These are phyloP conservation scores for Leishmania guyanensis DNA, from an alignment of 208 protist species.

Conservation along the genomic window DNA sequence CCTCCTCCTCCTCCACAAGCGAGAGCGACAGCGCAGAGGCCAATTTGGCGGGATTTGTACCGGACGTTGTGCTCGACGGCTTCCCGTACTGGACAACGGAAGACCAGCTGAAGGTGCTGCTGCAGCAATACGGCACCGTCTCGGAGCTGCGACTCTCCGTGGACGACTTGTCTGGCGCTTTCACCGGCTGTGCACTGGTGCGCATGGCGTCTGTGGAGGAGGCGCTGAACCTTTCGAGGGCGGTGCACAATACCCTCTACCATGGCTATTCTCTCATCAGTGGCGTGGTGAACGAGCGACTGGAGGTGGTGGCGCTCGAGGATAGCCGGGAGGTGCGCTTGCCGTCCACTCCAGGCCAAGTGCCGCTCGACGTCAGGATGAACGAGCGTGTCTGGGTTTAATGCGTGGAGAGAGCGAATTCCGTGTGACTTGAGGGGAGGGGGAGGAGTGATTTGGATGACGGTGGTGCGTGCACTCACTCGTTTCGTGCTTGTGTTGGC, in stretches of 20 bases:
- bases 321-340: slow-evolving; percentile 49
- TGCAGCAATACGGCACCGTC: slow-evolving; percentile 70
- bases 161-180: slow-evolving; percentile 77
- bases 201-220: slow-evolving; percentile 74
- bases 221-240: slow-evolving; percentile 59
- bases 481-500: not conserved
- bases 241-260: slow-evolving; percentile 53
- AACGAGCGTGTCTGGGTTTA: slow-evolving; percentile 83
- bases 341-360: slow-evolving; percentile 21
- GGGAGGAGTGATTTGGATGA: not conserved
- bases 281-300: slow-evolving; percentile 67
- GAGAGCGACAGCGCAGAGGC: slow-evolving; percentile 23
- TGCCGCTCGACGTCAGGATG: slow-evolving; percentile 43
- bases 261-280: slow-evolving; percentile 50
- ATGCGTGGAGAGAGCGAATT: not conserved
- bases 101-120: slow-evolving; percentile 71
- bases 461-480: not conserved
- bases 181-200: slow-evolving; percentile 78
- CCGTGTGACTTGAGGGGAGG: not conserved
- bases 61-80: slow-evolving; percentile 78
- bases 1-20: slow-evolving; percentile 10
- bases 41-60: slow-evolving; percentile 53
- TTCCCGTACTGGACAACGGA: slow-evolving; percentile 84
- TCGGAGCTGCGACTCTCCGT: slow-evolving; percentile 59
- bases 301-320: slow-evolving; percentile 72